A percentile compares a stretch with the other conserved stretches of the same genome.
Conservation (phyloP, 177 flowering plant species). For the Viscum album region DNA sequence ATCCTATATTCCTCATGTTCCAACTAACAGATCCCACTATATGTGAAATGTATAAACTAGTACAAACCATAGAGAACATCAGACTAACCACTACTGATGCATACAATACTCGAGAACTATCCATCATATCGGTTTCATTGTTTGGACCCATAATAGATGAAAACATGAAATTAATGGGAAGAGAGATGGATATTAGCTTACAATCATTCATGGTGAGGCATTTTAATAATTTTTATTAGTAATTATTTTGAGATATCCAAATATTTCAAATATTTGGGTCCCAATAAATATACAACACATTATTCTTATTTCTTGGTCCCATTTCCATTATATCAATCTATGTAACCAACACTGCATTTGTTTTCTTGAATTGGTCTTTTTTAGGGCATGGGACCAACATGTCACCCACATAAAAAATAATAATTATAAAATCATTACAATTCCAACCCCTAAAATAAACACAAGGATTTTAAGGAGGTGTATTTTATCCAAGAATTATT, state of each 20-base stretch:
- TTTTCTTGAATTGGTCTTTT: not conserved
- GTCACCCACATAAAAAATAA: not conserved
- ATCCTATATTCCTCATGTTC: not conserved
- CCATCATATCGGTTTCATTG: not conserved
- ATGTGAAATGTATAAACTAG: not conserved
- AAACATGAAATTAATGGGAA: not conserved
- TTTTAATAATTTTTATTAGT: not conserved
- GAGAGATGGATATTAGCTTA: not conserved
- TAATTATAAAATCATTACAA: not conserved
- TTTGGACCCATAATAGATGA: not conserved
- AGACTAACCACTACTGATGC: not conserved
- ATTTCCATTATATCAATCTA: not conserved
- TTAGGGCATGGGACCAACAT: not conserved
- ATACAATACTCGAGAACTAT: not conserved
- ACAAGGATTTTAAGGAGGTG: not conserved
- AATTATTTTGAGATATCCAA: not conserved
- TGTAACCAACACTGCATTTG: not conserved
- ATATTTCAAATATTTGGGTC: not conserved
- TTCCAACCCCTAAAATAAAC: not conserved
- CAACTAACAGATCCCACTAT: not conserved
- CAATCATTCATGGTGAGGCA: not conserved
- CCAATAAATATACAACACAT: not conserved
- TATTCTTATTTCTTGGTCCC: not conserved
- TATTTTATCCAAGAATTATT: not conserved
- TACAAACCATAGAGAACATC: conserved; percentile 1